A percentile compares a stretch with the other conserved stretches of the same genome.
These are phyloP conservation scores for Paraphoma chrysanthemicola DNA, from an alignment of 2,329 filamentous ascomycete genomes.

Conservation along the genomic window DNA sequence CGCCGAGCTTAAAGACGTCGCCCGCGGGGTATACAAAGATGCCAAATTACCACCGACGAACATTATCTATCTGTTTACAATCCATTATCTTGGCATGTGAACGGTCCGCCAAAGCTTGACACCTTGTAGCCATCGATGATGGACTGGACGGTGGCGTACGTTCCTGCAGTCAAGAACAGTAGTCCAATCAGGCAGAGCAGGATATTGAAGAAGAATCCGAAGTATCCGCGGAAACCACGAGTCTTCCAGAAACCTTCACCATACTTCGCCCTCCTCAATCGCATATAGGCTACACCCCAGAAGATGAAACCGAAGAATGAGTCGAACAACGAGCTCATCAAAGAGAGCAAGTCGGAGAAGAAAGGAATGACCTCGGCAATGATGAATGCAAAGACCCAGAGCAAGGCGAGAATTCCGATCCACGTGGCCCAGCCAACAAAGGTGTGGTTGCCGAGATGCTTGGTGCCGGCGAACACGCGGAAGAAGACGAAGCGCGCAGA, in stretches of 20 bases:
- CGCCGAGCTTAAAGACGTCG: not conserved
- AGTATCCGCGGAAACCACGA: slow-evolving; percentile 59
- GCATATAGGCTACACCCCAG: slow-evolving; percentile 82
- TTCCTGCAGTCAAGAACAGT: slow-evolving; percentile 83
- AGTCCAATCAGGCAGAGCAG: slow-evolving; percentile 76
- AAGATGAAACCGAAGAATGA: slow-evolving; percentile 97
- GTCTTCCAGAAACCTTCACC: slow-evolving; percentile 60
- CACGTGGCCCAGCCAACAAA: slow-evolving; percentile 80
- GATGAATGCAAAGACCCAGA: slow-evolving; percentile 89
- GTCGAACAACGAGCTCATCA: slow-evolving; percentile 90
- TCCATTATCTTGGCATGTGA: slow-evolving; percentile 75
- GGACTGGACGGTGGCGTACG: slow-evolving; percentile 73
- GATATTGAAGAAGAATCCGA: slow-evolving; percentile 72
- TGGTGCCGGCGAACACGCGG: slow-evolving; percentile 79
- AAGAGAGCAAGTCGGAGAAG: slow-evolving; percentile 77
- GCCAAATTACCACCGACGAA: not conserved
- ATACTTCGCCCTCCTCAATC: slow-evolving; percentile 73
- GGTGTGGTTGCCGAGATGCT: slow-evolving; percentile 82
- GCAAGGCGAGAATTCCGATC: slow-evolving; percentile 74
- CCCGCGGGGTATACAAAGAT: slow-evolving; percentile 6
- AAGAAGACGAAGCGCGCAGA: slow-evolving; percentile 92
- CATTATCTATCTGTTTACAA: slow-evolving; percentile 48
- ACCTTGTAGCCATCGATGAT: slow-evolving; percentile 76
- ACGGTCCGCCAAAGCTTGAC: slow-evolving; percentile 72
- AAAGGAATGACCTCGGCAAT: slow-evolving; percentile 94